Conservation (phyloP, 192 early-diverging fungal species). For the Linderina pennispora region DNA sequence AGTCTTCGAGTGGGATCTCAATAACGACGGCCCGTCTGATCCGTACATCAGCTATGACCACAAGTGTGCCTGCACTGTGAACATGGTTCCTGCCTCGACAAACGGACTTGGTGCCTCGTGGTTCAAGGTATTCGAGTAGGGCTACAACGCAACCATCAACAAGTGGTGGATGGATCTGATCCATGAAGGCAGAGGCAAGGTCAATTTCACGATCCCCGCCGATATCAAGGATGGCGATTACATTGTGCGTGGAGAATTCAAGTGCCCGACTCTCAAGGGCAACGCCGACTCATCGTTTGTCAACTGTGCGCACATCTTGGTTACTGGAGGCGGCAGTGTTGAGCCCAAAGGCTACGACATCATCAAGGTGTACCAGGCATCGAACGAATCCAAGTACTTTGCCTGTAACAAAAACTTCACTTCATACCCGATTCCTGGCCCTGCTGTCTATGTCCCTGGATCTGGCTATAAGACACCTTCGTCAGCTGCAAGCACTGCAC, state of each 20-base stretch:
- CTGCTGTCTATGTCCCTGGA: too few relatives aligned
- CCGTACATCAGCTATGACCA: too few relatives aligned
- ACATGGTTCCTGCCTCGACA: too few relatives aligned
- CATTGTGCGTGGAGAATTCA: constrained; percentile 8
- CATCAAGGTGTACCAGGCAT: too few relatives aligned
- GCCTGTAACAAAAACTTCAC: too few relatives aligned
- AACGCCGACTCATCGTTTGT: constrained; percentile 3
- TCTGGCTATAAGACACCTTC: neutral
- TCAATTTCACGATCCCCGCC: constrained; percentile 2
- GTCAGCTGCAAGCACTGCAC: neutral
- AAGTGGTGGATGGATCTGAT: constrained; percentile 7
- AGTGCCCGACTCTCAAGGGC: constrained; percentile 1
- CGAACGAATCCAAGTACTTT: too few relatives aligned
- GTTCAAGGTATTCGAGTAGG: constrained; percentile 10
- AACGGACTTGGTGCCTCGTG: too few relatives aligned
- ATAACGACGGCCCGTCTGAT: too few relatives aligned
- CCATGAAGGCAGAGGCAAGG: neutral
- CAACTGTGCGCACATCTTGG: constrained; percentile 2
- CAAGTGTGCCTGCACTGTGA: too few relatives aligned
- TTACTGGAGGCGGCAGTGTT: neutral
- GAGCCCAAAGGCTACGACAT: constrained; percentile 1
- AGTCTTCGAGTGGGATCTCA: too few relatives aligned
- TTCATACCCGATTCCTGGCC: too few relatives aligned
- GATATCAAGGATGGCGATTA: constrained; percentile 7
- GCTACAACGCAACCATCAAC: neutral